Evolutionary conservation across 2,329 filamentous ascomycete species (phyloP).

Genomic region (Proliferodiscus dingleyae): DNA sequence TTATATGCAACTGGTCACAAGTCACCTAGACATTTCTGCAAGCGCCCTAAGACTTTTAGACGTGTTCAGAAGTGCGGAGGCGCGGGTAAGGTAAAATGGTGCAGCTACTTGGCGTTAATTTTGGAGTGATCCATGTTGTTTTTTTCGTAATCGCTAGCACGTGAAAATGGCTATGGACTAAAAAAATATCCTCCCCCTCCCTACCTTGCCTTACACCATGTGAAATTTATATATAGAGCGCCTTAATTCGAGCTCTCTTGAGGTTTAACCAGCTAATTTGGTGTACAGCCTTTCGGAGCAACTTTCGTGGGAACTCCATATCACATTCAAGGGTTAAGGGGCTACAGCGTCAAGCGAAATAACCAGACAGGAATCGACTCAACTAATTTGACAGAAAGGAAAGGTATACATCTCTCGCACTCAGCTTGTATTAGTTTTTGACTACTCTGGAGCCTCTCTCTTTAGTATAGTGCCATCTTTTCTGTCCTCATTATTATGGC

Average conservation of each 20-base stretch:
- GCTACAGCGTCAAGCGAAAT: no score
- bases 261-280: background rate
- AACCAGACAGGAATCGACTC: no score
- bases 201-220: background rate
- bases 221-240: no score
- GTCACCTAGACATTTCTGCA: constrained; percentile 11
- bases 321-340: constrained; percentile 11
- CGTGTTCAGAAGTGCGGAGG: background rate
- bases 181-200: background rate
- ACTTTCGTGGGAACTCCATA: background rate
- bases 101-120: background rate
- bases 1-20: constrained; percentile 8
- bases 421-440: background rate
- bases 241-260: no score
- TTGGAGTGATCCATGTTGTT: background rate
- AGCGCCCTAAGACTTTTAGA: constrained; percentile 2
- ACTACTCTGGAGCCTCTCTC: background rate
- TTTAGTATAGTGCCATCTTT: constrained; percentile 1
- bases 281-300: background rate
- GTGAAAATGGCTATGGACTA: background rate
- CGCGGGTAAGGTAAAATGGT: background rate
- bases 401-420: background rate
- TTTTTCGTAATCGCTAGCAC: constrained; percentile 6
- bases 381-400: no score
- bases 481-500: constrained; percentile 14